phyloP scores from a whole-genome alignment of 73 alveolate species.

The Tetrahymena borealis region DNA sequence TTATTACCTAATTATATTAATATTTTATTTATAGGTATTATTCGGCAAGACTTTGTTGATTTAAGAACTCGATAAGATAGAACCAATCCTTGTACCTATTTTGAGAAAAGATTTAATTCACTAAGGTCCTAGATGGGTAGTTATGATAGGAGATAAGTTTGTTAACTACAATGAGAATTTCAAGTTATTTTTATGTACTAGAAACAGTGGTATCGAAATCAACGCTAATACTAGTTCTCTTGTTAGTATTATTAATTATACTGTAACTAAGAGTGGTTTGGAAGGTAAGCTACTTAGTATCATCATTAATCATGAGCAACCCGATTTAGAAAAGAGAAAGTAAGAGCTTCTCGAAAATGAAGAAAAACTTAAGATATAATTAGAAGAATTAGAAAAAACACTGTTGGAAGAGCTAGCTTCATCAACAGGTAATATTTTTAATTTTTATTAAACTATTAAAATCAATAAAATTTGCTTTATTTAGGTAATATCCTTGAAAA shows the following conservation, averaged over 20 bases:
- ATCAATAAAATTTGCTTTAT: neutral
- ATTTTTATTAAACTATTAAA: neutral
- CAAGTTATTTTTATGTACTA: slow-evolving; percentile 91
- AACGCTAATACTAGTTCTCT: slow-evolving; percentile 96
- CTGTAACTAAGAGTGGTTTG: slow-evolving; percentile 99
- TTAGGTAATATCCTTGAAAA: slow-evolving; percentile 79
- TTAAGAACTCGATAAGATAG: slow-evolving; percentile 97
- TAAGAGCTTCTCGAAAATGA: slow-evolving; percentile 94
- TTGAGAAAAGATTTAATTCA: slow-evolving; percentile 94
- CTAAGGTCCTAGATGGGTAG: slow-evolving; percentile 98
- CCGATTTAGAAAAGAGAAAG: slow-evolving; percentile 98
- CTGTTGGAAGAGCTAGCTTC: slow-evolving; percentile 96
- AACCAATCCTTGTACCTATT: slow-evolving; percentile 94
- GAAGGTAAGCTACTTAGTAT: slow-evolving; percentile 98
- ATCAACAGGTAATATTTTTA: slow-evolving; percentile 85
- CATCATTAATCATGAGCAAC: slow-evolving; percentile 98
- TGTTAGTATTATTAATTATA: slow-evolving; percentile 92
- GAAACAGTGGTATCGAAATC: slow-evolving; percentile 89
- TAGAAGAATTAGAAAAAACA: slow-evolving; percentile 91
- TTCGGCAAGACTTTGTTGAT: slow-evolving; percentile 93
- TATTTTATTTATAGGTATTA: neutral
- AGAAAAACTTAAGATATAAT: slow-evolving; percentile 93
- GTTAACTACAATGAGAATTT: slow-evolving; percentile 96
- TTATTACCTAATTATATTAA: neutral
- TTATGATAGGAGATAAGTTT: slow-evolving; percentile 94